These are phyloP conservation scores for Penicillium ucsense DNA, from an alignment of 495 filamentous ascomycete species.

Conservation along the genomic window DNA sequence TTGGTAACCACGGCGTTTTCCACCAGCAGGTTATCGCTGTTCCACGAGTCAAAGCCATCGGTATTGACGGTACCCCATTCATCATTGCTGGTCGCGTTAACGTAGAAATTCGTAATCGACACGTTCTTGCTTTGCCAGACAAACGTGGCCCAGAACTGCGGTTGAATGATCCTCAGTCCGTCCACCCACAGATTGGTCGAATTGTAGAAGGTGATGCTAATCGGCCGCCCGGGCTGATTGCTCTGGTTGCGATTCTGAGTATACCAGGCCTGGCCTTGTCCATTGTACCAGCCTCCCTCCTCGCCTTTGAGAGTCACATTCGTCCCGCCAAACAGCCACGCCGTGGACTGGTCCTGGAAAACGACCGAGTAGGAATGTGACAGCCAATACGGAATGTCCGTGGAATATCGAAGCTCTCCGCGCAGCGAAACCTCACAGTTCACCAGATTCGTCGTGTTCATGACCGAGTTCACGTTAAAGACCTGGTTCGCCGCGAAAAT, in stretches of 20 bases:
- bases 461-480: conserved; percentile 29
- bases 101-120: conserved; percentile 30
- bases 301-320: conserved; percentile 23
- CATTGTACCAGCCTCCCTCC: conserved; percentile 35
- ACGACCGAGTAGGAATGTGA: conserved; percentile 30
- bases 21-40: conserved; percentile 20
- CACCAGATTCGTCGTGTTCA: conserved; percentile 37
- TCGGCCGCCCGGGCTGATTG: conserved; percentile 37
- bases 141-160: conserved; percentile 38
- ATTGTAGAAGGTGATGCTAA: conserved; percentile 29
- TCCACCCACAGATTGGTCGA: conserved; percentile 25
- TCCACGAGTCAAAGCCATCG: conserved; percentile 30
- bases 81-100: conserved; percentile 30
- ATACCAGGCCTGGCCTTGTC: conserved; percentile 42
- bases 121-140: conserved; percentile 28
- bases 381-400: conserved; percentile 37
- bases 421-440: conserved; percentile 29
- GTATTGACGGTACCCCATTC: conserved; percentile 28
- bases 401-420: conserved; percentile 29
- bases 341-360: conserved; percentile 40
- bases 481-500: conserved; percentile 26
- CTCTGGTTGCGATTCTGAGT: conserved; percentile 18
- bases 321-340: conserved; percentile 36
- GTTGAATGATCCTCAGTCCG: conserved; percentile 27
- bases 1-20: conserved; percentile 24